Percentiles rank a stretch among this genome's conserved stretches.
Conservation (phyloP, 2,329 filamentous ascomycete species). For the Colletotrichum cereale region DNA sequence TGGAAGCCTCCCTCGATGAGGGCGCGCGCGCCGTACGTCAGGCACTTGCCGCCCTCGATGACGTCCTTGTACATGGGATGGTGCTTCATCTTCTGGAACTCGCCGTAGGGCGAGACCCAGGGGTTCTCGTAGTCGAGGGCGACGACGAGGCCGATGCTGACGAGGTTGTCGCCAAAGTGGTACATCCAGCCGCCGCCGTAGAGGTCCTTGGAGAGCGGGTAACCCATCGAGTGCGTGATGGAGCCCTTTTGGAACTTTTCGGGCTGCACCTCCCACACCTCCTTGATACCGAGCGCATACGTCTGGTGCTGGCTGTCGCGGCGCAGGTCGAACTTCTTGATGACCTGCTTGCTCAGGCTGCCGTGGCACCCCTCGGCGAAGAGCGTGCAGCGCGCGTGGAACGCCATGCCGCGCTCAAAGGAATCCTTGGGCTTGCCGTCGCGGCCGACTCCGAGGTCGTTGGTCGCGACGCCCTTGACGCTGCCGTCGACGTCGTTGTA, state of each 20-base stretch:
- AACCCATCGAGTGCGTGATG: constrained; percentile 91
- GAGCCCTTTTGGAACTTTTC: constrained; percentile 92
- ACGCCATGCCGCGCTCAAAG: constrained; percentile 98
- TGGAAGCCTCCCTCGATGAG: constrained; percentile 97
- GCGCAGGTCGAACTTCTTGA: constrained; percentile 92
- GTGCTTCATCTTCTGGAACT: constrained; percentile 99
- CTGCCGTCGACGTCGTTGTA: constrained; percentile 84
- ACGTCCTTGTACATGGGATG: constrained; percentile 90
- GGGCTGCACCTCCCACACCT: constrained; percentile 96
- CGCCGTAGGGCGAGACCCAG: constrained; percentile 93
- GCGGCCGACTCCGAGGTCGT: constrained; percentile 87
- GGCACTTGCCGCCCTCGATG: constrained; percentile 96
- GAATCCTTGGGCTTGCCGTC: constrained; percentile 87
- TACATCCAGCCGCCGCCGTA: constrained; percentile 99
- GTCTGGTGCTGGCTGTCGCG: constrained; percentile 93
- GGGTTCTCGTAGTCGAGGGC: constrained; percentile 97
- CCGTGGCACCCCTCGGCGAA: constrained; percentile 97
- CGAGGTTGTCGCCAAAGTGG: constrained; percentile 97
- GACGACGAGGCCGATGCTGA: constrained; percentile 90
- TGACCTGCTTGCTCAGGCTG: constrained; percentile 93
- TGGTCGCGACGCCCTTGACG: constrained; percentile 94
- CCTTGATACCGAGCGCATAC: constrained; percentile 93
- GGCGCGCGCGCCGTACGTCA: constrained; percentile 93
- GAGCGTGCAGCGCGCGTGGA: constrained; percentile 90
- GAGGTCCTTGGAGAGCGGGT: constrained; percentile 86